These are phyloP conservation scores for Aureobasidium subglaciale DNA, from an alignment of 2,329 filamentous ascomycete genomes.

Conservation along the genomic window DNA sequence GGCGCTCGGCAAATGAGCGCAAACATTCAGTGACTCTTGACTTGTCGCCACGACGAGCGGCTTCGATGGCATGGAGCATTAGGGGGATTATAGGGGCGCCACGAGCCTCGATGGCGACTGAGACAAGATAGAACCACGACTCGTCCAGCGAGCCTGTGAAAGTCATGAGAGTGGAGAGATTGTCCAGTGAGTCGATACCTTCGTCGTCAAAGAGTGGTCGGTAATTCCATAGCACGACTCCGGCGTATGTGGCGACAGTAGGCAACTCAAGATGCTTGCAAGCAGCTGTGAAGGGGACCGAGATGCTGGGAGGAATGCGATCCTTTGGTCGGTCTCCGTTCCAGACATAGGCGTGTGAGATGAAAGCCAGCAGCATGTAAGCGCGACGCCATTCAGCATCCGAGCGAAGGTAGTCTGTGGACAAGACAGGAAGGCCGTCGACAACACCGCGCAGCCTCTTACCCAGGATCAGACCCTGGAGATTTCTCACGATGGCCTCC, in stretches of 20 bases:
- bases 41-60: slow-evolving; percentile 64
- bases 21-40: slow-evolving; percentile 68
- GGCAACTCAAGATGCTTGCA: slow-evolving; percentile 72
- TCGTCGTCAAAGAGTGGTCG: slow-evolving; percentile 83
- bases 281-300: slow-evolving; percentile 71
- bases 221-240: slow-evolving; percentile 93
- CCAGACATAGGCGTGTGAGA: slow-evolving; percentile 86
- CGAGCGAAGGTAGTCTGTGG: slow-evolving; percentile 70
- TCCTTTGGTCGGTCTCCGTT: slow-evolving; percentile 66
- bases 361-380: slow-evolving; percentile 70
- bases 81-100: slow-evolving; percentile 80
- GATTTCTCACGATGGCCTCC: slow-evolving; percentile 78
- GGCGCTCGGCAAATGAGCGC: slow-evolving; percentile 73
- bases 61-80: slow-evolving; percentile 81
- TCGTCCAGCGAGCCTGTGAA: slow-evolving; percentile 94
- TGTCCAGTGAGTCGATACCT: slow-evolving; percentile 73
- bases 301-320: slow-evolving; percentile 70
- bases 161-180: slow-evolving; percentile 78
- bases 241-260: slow-evolving; percentile 89
- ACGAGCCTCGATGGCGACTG: slow-evolving; percentile 88
- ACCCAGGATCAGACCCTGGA: slow-evolving; percentile 80
- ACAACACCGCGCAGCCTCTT: slow-evolving; percentile 74
- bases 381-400: slow-evolving; percentile 88
- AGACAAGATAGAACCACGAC: slow-evolving; percentile 97
- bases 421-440: slow-evolving; percentile 74